These are phyloP conservation scores for Phytopythium oedochilum DNA, from an alignment of 352 stramenopile genomes.

Conservation along the genomic window DNA sequence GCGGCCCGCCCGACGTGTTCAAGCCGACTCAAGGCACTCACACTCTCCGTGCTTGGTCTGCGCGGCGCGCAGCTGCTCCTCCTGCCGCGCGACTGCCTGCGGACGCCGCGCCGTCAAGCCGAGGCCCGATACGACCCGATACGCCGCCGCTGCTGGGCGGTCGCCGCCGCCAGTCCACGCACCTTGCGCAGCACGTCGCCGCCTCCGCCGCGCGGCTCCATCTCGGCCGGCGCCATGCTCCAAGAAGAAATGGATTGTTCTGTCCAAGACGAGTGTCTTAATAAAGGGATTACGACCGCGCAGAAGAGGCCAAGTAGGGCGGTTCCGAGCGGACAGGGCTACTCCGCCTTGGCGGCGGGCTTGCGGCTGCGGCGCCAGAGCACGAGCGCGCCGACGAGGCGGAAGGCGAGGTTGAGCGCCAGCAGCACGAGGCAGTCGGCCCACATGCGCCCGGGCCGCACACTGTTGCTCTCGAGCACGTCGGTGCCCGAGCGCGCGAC, in stretches of 20 bases:
- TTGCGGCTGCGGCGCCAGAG: conserved; percentile 19
- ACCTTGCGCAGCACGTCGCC: conserved; percentile 28
- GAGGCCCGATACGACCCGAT: too few relatives aligned
- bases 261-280: not conserved
- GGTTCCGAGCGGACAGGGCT: not conserved
- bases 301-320: not conserved
- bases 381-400: conserved; percentile 21
- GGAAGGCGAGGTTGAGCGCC: conserved; percentile 26
- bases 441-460: conserved; percentile 13
- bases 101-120: not conserved
- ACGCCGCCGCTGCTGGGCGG: too few relatives aligned
- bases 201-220: not conserved
- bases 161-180: too few relatives aligned
- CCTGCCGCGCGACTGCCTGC: conserved; percentile 47
- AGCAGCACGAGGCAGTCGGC: conserved; percentile 20
- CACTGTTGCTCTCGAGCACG: conserved; percentile 21
- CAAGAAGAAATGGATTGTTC: not conserved
- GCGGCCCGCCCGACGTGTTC: too few relatives aligned
- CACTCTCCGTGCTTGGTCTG: conserved; percentile 47
- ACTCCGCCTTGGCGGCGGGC: not conserved
- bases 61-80: conserved; percentile 35
- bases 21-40: conserved; percentile 10
- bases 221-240: too few relatives aligned
- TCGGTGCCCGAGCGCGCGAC: conserved; percentile 15
- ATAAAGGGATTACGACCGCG: too few relatives aligned